Percentiles rank a stretch among this genome's conserved stretches.
Conservation (phyloP, 768 basidiomycete genomes). For the Lepiota brunneoincarnata region DNA sequence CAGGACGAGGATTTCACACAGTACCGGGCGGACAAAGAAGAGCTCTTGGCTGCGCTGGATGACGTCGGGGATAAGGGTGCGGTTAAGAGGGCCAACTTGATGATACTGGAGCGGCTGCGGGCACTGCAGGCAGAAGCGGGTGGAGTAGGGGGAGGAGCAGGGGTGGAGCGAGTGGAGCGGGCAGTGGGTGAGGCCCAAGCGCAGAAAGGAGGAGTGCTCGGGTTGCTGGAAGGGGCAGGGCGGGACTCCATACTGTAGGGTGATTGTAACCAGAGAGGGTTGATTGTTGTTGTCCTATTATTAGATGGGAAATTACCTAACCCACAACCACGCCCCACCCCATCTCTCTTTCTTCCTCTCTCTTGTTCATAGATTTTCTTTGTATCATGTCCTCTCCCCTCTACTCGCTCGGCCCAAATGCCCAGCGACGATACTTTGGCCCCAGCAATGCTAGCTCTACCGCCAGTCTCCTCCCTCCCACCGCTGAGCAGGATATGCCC, state of each 20-base stretch:
- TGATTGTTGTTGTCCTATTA: conserved; percentile 15
- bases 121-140: conserved; percentile 41
- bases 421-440: conserved; percentile 40
- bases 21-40: conserved; percentile 33
- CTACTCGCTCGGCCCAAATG: conserved; percentile 25
- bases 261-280: conserved; percentile 17
- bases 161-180: conserved; percentile 44
- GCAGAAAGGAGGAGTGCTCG: conserved; percentile 35
- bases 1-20: conserved; percentile 30
- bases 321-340: neutral
- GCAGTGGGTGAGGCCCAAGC: conserved; percentile 33
- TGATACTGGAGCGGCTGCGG: conserved; percentile 51
- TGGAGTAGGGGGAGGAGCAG: conserved; percentile 28
- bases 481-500: conserved; percentile 6
- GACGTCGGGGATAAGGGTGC: conserved; percentile 25
- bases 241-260: conserved; percentile 9
- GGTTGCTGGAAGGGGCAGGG: conserved; percentile 46
- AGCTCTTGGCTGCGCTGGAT: conserved; percentile 28
- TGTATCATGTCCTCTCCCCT: conserved; percentile 25
- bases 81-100: conserved; percentile 43
- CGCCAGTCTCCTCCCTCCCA: conserved; percentile 44
- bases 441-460: conserved; percentile 47
- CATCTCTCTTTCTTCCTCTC: conserved; percentile 13
- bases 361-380: conserved; percentile 15
- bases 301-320: neutral